Percentiles rank a stretch among this genome's conserved stretches.
These are phyloP conservation scores for Bruguiera gymnorhiza DNA, from an alignment of 345 rosid genomes.

Conservation along the genomic window DNA sequence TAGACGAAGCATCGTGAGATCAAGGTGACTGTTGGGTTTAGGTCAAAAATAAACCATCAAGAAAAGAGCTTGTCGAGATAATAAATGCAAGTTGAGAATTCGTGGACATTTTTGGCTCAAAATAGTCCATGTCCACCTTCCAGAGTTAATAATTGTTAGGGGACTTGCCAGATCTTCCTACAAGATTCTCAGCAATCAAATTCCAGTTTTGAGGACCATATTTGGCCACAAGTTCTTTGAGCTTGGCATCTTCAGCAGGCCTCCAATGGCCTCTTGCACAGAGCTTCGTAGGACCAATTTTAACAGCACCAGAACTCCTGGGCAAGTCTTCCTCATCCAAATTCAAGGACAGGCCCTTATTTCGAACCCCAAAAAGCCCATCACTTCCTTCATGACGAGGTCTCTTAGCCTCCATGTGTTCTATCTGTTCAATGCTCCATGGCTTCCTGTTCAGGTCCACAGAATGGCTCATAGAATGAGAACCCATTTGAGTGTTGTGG, in stretches of 20 bases:
- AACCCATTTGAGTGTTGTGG: conserved; percentile 29
- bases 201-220: conserved; percentile 98
- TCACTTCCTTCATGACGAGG: conserved; percentile 17
- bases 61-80: background rate
- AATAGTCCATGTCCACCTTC: too few species aligned
- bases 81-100: background rate
- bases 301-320: conserved; percentile 18
- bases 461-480: conserved; percentile 29
- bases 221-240: conserved; percentile 69
- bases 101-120: background rate
- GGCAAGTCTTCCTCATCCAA: conserved; percentile 20
- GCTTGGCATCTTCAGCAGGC: conserved; percentile 84
- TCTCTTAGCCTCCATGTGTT: conserved; percentile 26
- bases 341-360: conserved; percentile 25
- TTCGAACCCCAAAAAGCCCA: conserved; percentile 21
- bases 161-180: conserved; percentile 80
- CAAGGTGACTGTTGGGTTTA: background rate
- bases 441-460: conserved; percentile 18
- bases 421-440: conserved; percentile 15
- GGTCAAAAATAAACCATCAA: background rate
- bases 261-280: conserved; percentile 92
- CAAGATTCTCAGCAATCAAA: conserved; percentile 74
- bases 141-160: background rate
- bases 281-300: conserved; percentile 42
- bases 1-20: background rate